phyloP scores from a whole-genome alignment of 192 early-diverging fungal species.

The Dissophora globulifera region DNA sequence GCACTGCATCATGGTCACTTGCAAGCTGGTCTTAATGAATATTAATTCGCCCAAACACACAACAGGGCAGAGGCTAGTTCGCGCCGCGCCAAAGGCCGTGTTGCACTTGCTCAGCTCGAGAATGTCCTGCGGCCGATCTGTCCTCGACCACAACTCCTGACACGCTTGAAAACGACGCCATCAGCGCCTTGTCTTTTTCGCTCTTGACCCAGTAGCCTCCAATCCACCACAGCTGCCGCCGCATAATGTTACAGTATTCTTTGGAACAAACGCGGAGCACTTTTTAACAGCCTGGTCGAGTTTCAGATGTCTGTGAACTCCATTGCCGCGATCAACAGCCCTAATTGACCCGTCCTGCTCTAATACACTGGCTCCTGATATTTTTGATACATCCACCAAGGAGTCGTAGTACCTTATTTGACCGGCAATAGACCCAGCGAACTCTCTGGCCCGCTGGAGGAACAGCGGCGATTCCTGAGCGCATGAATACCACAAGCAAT shows the following conservation, averaged over 20 bases:
- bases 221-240: constrained; percentile 79
- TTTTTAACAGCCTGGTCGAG: constrained; percentile 92
- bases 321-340: constrained; percentile 82
- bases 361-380: no score
- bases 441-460: no score
- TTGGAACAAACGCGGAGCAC: constrained; percentile 82
- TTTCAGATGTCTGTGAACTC: constrained; percentile 96
- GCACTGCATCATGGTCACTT: constrained; percentile 88
- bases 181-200: constrained; percentile 94
- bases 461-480: no score
- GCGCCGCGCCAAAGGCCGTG: constrained; percentile 71
- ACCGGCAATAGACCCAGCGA: no score
- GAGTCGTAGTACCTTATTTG: no score
- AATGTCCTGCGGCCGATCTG: constrained; percentile 90
- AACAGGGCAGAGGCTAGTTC: constrained; percentile 76
- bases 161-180: constrained; percentile 89
- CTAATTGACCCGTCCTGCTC: no score
- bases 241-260: constrained; percentile 85
- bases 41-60: constrained; percentile 91
- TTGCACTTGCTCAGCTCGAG: constrained; percentile 79
- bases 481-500: no score
- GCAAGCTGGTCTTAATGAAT: constrained; percentile 90
- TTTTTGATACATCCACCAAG: no score
- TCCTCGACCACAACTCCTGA: constrained; percentile 74
- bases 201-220: constrained; percentile 97